phyloP scores from a whole-genome alignment of 176 grass and related monocot species.

The Musa troglodytarum region DNA sequence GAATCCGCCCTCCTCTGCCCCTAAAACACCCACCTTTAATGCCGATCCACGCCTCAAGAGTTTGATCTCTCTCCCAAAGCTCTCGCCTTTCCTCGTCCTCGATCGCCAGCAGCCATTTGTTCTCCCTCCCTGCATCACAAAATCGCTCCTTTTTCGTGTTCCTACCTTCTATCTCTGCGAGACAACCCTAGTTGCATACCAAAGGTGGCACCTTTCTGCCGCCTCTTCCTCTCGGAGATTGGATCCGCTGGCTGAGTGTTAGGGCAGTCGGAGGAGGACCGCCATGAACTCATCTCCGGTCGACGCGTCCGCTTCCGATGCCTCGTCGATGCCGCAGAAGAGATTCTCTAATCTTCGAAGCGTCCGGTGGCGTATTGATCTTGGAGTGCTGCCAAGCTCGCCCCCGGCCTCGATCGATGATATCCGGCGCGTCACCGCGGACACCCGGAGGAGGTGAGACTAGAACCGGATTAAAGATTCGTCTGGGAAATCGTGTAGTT shows the following conservation, averaged over 20 bases:
- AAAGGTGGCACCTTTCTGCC: background rate
- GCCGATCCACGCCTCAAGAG: background rate
- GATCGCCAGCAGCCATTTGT: background rate
- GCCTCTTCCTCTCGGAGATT: too few species aligned
- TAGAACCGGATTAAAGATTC: background rate
- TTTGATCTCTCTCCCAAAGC: background rate
- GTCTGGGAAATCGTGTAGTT: background rate
- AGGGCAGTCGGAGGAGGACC: background rate
- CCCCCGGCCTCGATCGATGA: slow-evolving; percentile 53
- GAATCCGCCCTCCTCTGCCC: background rate
- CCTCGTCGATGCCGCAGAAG: slow-evolving; percentile 2
- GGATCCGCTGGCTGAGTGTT: background rate
- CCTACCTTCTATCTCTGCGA: background rate
- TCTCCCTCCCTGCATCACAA: background rate
- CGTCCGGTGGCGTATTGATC: slow-evolving; percentile 88
- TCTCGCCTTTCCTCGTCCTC: background rate
- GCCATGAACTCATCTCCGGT: slow-evolving; percentile 23
- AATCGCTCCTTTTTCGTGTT: background rate
- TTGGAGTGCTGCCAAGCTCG: slow-evolving; percentile 62
- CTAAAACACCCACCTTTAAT: background rate
- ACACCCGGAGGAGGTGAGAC: slow-evolving; percentile 66
- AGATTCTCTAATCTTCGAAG: slow-evolving; percentile 59
- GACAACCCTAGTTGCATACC: background rate
- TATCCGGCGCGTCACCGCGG: slow-evolving; percentile 61
- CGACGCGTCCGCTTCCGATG: slow-evolving; percentile 16